Conservation (phyloP, 768 basidiomycete species). For the Tylopilus rubrobrunneus region DNA sequence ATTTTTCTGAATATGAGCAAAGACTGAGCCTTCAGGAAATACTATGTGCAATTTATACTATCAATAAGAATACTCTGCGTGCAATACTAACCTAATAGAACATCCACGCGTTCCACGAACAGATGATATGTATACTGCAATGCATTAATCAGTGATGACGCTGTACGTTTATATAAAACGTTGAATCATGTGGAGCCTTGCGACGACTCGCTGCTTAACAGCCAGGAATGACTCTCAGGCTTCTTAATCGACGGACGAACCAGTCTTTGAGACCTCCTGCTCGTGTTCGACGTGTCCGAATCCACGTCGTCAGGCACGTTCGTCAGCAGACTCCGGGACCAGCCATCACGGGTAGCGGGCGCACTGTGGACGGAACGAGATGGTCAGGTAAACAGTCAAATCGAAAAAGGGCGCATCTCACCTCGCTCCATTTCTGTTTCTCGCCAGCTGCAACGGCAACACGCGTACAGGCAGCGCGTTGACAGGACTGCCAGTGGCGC, state of each 20-base stretch:
- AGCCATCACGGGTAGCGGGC: background rate
- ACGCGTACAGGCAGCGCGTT: background rate
- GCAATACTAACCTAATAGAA: background rate
- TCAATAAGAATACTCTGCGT: background rate
- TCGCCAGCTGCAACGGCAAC: conserved; percentile 20
- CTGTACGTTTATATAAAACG: background rate
- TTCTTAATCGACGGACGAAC: conserved; percentile 1
- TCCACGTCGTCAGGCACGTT: conserved; percentile 6
- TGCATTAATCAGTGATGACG: background rate
- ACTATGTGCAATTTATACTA: background rate
- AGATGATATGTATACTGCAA: background rate
- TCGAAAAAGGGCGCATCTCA: conserved; percentile 2
- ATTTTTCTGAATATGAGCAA: background rate
- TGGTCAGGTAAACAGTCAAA: background rate
- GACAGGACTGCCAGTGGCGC: background rate
- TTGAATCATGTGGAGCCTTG: conserved; percentile 3
- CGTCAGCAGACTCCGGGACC: conserved; percentile 12
- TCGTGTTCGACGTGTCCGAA: conserved; percentile 19
- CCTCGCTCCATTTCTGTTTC: conserved; percentile 12
- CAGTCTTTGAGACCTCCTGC: conserved; percentile 10
- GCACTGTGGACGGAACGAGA: background rate
- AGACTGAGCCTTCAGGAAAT: background rate
- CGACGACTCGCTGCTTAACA: conserved; percentile 7
- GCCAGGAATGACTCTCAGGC: conserved; percentile 3
- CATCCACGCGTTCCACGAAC: background rate